A percentile compares a stretch with the other conserved stretches of the same genome.
phyloP scores from a whole-genome alignment of 805 yeast species.

The Clavispora vitiphila region DNA sequence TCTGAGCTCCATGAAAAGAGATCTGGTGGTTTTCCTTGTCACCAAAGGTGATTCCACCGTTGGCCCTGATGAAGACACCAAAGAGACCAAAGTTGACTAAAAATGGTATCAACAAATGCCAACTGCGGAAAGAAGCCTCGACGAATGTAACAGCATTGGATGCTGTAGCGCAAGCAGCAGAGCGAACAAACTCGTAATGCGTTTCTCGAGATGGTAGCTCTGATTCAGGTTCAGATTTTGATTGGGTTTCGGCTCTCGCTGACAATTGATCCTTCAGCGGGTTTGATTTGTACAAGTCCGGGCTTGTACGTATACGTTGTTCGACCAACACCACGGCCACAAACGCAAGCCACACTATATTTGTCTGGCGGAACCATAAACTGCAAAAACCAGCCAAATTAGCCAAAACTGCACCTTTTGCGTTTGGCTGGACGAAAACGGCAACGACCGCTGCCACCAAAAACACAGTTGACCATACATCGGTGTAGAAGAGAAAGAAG shows the following conservation, averaged over 20 bases:
- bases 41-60: constrained; percentile 87
- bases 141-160: neutral
- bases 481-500: constrained; percentile 82
- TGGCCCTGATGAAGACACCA: constrained; percentile 50
- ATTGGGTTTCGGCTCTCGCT: no score
- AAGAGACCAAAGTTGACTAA: constrained; percentile 49
- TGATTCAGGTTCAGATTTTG: no score
- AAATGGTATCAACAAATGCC: constrained; percentile 44
- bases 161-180: neutral
- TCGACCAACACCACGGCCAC: constrained; percentile 53
- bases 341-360: constrained; percentile 78
- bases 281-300: neutral
- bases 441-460: constrained; percentile 52
- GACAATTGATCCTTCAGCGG: no score
- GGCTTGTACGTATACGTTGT: constrained; percentile 21
- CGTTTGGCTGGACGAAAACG: constrained; percentile 26
- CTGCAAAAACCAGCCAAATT: constrained; percentile 58
- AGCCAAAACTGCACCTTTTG: constrained; percentile 30
- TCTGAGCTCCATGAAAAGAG: constrained; percentile 69
- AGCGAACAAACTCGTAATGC: neutral
- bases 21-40: constrained; percentile 82
- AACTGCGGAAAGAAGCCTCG: constrained; percentile 9
- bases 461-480: constrained; percentile 82
- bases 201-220: no score
- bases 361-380: constrained; percentile 82